A percentile compares a stretch with the other conserved stretches of the same genome.
phyloP scores from a whole-genome alignment of 352 stramenopile species.

The Thalassiosira hispida region DNA sequence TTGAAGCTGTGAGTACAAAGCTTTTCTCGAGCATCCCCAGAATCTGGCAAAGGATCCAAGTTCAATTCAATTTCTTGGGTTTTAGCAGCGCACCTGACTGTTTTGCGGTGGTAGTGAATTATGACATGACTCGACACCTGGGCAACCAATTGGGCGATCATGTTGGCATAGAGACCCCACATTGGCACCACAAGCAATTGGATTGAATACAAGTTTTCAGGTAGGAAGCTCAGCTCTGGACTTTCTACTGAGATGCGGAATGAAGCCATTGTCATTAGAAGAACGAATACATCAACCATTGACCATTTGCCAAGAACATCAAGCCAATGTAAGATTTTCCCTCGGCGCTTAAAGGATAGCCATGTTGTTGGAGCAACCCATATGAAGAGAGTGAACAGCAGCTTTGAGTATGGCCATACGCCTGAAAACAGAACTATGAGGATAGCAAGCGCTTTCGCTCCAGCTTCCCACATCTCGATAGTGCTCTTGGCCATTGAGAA shows the following conservation, averaged over 20 bases:
- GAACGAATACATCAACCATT: slow-evolving; percentile 84
- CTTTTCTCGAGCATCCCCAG: slow-evolving; percentile 6
- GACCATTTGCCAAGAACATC: slow-evolving; percentile 83
- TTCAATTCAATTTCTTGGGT: slow-evolving; percentile 45
- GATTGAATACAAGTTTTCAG: slow-evolving; percentile 73
- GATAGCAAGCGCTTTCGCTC: slow-evolving; percentile 71
- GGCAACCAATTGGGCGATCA: slow-evolving; percentile 79
- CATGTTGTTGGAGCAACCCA: slow-evolving; percentile 73
- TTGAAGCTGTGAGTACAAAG: slow-evolving; percentile 57
- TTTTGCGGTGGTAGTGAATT: slow-evolving; percentile 82
- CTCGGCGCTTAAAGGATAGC: slow-evolving; percentile 62
- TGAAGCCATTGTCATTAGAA: slow-evolving; percentile 70
- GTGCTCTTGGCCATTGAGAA: slow-evolving; percentile 78
- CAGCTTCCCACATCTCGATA: slow-evolving; percentile 78
- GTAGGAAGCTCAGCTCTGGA: slow-evolving; percentile 72
- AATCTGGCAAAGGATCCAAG: slow-evolving; percentile 5
- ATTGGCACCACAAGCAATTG: slow-evolving; percentile 76
- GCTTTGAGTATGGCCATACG: slow-evolving; percentile 84
- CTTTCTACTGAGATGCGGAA: slow-evolving; percentile 67
- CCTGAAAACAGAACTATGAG: slow-evolving; percentile 82
- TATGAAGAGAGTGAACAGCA: slow-evolving; percentile 68
- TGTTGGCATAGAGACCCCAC: slow-evolving; percentile 84
- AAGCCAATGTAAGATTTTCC: slow-evolving; percentile 75
- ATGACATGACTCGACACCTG: slow-evolving; percentile 83
- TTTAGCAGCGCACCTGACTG: slow-evolving; percentile 11